phyloP scores from a whole-genome alignment of 164 flowering plant genomes.

The Paratinospora sagittata region DNA sequence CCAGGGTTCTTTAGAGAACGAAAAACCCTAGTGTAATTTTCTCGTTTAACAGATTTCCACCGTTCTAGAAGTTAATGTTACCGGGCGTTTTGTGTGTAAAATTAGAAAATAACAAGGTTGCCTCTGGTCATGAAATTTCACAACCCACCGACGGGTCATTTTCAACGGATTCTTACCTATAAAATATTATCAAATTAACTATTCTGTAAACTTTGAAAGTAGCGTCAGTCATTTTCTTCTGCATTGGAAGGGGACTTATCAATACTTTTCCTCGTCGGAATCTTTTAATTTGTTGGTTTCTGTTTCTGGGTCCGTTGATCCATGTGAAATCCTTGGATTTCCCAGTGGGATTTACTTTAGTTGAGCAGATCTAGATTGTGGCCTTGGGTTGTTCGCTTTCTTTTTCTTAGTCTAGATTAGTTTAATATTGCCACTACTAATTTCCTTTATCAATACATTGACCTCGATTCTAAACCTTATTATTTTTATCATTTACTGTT shows the following conservation, averaged over 20 bases:
- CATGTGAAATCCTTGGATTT: constrained; percentile 22
- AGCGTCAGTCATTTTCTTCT: constrained; percentile 33
- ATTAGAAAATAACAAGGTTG: neutral
- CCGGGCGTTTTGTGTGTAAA: constrained; percentile 1
- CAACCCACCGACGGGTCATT: constrained; percentile 15
- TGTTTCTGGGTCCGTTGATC: constrained; percentile 10
- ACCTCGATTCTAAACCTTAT: constrained; percentile 20
- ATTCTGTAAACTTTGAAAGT: constrained; percentile 5
- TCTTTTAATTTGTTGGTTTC: constrained; percentile 17
- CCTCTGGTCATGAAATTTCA: neutral
- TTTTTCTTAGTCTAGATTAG: constrained; percentile 14
- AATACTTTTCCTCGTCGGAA: constrained; percentile 19
- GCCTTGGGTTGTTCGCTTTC: constrained; percentile 5
- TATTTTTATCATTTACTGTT: neutral
- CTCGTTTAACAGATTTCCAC: neutral
- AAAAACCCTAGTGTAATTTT: neutral
- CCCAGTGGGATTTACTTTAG: too few species aligned
- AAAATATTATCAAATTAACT: constrained; percentile 7
- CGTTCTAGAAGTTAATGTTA: neutral
- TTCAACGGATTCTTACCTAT: constrained; percentile 13
- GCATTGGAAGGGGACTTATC: constrained; percentile 18
- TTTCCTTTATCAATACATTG: constrained; percentile 13
- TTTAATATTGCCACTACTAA: constrained; percentile 1
- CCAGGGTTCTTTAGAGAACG: too few species aligned
- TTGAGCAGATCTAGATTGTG: neutral